Conservation (phyloP, 2,329 filamentous ascomycete species). For the Ustulina deusta region DNA sequence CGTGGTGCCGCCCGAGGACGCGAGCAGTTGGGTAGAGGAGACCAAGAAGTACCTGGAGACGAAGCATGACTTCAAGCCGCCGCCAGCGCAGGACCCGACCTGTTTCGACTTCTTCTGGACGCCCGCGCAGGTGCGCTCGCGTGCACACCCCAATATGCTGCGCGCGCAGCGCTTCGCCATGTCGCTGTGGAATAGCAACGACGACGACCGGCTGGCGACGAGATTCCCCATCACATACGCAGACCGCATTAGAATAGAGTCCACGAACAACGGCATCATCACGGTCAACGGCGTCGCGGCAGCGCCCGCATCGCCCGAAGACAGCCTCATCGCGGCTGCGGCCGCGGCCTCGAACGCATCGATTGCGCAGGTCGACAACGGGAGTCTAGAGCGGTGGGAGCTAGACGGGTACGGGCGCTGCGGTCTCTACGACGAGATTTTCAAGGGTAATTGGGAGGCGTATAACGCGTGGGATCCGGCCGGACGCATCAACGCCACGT, state of each 20-base stretch:
- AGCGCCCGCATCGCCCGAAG: conserved; percentile 48
- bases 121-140: conserved; percentile 74
- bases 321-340: conserved; percentile 49
- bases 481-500: conserved; percentile 64
- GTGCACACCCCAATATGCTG: conserved; percentile 73
- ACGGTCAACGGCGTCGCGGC: conserved; percentile 48
- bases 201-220: conserved; percentile 68
- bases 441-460: conserved; percentile 66
- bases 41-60: conserved; percentile 68
- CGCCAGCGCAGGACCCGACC: conserved; percentile 71
- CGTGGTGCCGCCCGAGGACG: conserved; percentile 69
- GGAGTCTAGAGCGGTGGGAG: conserved; percentile 79
- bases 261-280: conserved; percentile 55
- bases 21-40: conserved; percentile 68
- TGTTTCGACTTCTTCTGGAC: conserved; percentile 83
- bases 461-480: conserved; percentile 69
- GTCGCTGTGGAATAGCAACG: conserved; percentile 70
- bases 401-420: conserved; percentile 72
- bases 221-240: conserved; percentile 75
- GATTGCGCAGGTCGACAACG: conserved; percentile 77
- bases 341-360: conserved; percentile 59
- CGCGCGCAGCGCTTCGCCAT: conserved; percentile 74
- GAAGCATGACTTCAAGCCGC: conserved; percentile 63
- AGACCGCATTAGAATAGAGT: conserved; percentile 75
- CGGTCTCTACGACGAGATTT: conserved; percentile 67